Evolutionary conservation across 345 rosid species (phyloP).

Genomic region (Punica granatum): DNA sequence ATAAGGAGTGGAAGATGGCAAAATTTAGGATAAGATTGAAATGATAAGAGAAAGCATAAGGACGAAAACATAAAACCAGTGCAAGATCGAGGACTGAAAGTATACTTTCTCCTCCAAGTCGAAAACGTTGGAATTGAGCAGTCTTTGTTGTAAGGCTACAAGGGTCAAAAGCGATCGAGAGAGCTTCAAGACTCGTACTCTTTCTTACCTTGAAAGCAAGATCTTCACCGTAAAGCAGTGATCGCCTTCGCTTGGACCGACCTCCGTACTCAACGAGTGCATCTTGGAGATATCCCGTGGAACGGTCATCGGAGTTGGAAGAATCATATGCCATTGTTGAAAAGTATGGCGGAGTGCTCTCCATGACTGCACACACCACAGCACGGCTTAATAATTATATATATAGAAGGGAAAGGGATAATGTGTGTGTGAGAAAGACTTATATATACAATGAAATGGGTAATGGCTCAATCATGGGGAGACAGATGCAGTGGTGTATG

Average conservation of each 20-base stretch:
- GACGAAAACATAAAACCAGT: no score
- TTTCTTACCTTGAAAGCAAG: slow-evolving; percentile 11
- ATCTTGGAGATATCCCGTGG: slow-evolving; percentile 87
- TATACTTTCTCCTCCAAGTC: background rate
- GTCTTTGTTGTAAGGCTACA: no score
- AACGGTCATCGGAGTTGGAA: slow-evolving; percentile 36
- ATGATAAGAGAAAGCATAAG: no score
- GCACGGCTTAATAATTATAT: background rate
- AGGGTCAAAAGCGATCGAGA: no score
- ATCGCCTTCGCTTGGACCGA: slow-evolving; percentile 59
- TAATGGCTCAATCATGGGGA: background rate
- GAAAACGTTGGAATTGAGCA: background rate
- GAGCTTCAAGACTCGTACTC: background rate
- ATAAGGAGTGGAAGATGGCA: no score
- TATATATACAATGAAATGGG: background rate
- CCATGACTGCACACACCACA: slow-evolving; percentile 32
- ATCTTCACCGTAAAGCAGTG: slow-evolving; percentile 19
- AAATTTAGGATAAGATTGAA: no score
- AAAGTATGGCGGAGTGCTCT: slow-evolving; percentile 24
- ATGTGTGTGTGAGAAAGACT: background rate
- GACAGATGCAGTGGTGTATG: background rate
- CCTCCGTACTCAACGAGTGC: slow-evolving; percentile 63
- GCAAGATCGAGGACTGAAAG: background rate
- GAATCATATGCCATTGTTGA: slow-evolving; percentile 20
- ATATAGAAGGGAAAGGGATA: background rate